Base-by-base conservation (phyloP, 805 yeast species). In the Zygoascus ofunaensis region DNA sequence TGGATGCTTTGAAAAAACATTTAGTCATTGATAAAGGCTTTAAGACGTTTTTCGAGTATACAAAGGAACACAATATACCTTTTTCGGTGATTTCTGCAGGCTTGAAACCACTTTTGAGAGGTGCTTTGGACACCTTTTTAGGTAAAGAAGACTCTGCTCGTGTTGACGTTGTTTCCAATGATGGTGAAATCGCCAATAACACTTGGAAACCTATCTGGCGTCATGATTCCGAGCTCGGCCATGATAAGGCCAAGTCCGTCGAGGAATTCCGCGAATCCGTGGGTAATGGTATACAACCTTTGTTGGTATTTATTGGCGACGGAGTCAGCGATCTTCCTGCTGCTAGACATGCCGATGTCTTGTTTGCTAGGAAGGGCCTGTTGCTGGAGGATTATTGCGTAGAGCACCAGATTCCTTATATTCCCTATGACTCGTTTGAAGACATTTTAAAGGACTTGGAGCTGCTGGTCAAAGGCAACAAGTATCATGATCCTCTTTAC, bases 311-410 rank as follows among this genome's bases (percentile, higher is more conserved):
- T 26, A 64, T 77, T 47, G 82, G 82, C 7, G 73, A 76, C 34
- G 83, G 83, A 4, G 72, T 76, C 23, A 68, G 69, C n/a, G 72
- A 68, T 43, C 55, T 68, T 24, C 69, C 72, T 7, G 72, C 72
- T 10, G 72, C 72, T 3, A 55, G 63, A 19, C 66, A 66, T 52
- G 71, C 72, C 4, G 72, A 68, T 41, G 63, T 68, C 34, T 54
- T 68, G 43, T 68, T 68, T 53, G 72, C 72, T 21, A 64, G 72
- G 45, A 58, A 58, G 26, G 71, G 71, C 14, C 60, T 65, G 37
- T 59, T 62, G 23, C 58, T 68, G 22, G 72, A 68, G 56, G 55
- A 63, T 49, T 68, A 63, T 59, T 68, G 72, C 53, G 46, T 59
- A 37, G 62, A 64, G 50, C 61, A 68, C 55, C 54, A 54, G 47